A percentile compares a stretch with the other conserved stretches of the same genome.
Conservation (phyloP, 805 yeast genomes). For the Starmerella etchellsii region DNA sequence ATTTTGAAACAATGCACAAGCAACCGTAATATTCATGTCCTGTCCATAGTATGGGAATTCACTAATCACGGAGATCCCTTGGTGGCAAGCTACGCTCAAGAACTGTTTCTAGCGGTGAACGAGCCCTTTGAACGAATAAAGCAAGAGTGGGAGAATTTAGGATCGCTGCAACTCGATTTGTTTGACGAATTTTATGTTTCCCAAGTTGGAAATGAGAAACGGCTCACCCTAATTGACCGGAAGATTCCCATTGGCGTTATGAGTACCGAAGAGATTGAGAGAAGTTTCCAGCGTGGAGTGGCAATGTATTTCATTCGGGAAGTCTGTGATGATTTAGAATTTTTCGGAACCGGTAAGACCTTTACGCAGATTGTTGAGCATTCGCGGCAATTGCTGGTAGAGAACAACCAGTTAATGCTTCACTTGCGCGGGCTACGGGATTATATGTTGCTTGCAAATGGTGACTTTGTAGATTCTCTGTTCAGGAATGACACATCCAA, state of each 20-base stretch:
- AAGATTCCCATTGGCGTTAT: conserved; percentile 17
- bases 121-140: conserved; percentile 51
- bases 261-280: conserved; percentile 20
- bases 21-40: conserved; percentile 31
- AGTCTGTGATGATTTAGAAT: conserved; percentile 46
- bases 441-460: conserved; percentile 55
- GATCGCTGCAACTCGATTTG: conserved; percentile 40
- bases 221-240: not conserved
- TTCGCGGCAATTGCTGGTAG: conserved; percentile 38
- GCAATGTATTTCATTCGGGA: conserved; percentile 49
- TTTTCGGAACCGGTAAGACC: conserved; percentile 55
- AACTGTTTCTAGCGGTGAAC: conserved; percentile 36
- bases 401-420: conserved; percentile 36
- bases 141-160: conserved; percentile 55
- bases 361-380: conserved; percentile 43
- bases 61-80: conserved; percentile 52
- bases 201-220: not conserved
- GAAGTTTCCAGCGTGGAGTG: conserved; percentile 46
- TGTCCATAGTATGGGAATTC: conserved; percentile 40
- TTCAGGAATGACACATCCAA: conserved; percentile 25
- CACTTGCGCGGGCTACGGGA: conserved; percentile 54
- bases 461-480: conserved; percentile 69
- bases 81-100: conserved; percentile 33
- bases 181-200: conserved; percentile 51
- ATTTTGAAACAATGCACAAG: conserved; percentile 26